phyloP scores from a whole-genome alignment of 352 stramenopile genomes.

The Thalassiosira exigua region DNA sequence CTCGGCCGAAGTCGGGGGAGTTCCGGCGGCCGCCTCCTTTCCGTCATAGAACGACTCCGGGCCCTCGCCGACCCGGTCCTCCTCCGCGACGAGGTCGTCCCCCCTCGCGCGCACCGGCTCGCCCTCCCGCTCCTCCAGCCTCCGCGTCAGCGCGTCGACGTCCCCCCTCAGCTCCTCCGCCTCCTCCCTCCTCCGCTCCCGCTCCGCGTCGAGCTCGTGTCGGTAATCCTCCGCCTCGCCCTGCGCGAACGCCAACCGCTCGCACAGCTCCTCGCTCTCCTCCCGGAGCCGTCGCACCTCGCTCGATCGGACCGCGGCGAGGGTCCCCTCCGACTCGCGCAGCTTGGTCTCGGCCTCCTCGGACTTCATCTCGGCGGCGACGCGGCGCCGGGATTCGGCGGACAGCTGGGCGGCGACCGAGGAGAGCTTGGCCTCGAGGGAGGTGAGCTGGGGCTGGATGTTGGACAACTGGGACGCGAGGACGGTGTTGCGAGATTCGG shows the following conservation, averaged over 20 bases:
- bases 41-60: background rate
- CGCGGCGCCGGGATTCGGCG: conserved; percentile 68
- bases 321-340: conserved; percentile 67
- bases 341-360: conserved; percentile 78
- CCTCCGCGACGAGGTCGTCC: background rate
- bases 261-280: conserved; percentile 81
- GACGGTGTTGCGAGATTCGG: conserved; percentile 73
- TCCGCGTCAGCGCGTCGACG: conserved; percentile 33
- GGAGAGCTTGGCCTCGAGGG: conserved; percentile 74
- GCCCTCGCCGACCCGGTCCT: background rate
- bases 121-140: conserved; percentile 29
- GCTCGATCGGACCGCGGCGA: conserved; percentile 37
- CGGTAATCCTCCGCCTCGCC: conserved; percentile 80
- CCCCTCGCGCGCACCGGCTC: background rate
- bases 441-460: conserved; percentile 79
- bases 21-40: background rate
- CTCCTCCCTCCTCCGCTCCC: conserved; percentile 68
- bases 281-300: conserved; percentile 65
- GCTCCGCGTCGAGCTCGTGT: conserved; percentile 75
- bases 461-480: conserved; percentile 80
- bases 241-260: conserved; percentile 84
- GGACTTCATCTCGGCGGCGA: conserved; percentile 71
- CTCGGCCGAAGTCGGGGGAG: background rate
- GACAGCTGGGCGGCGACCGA: conserved; percentile 65
- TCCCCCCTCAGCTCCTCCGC: conserved; percentile 64